Base-by-base conservation (phyloP, 2,329 filamentous ascomycete species). In the Xylaria multiplex region DNA sequence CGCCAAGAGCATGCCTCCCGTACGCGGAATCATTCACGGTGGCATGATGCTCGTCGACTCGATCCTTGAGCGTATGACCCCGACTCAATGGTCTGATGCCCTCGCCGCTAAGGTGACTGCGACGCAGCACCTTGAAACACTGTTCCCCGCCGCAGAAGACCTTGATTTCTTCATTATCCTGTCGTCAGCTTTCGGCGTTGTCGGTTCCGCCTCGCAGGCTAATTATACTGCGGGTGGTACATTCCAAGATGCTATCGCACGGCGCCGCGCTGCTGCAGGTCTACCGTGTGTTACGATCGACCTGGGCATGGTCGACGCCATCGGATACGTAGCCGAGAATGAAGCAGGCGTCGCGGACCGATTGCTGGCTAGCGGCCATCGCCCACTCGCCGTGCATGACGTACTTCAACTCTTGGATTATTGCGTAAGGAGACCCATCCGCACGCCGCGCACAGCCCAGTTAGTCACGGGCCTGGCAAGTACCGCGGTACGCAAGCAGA, bases 161-260 rank as follows among this genome's bases (percentile, higher is more conserved):
- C 57, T 60, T 8, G 52, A 56, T 35, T 56, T 62, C 43, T 62
- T 57, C 22, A 16, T 62, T n/a, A 62, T 62, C 2, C 42, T 62
- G 6, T 56, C 50, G 4, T 62, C 60, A 2, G 1, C 49, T 8
- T 24, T 24, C 1, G 52, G 50, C 2, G 14, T 50, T 13, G 2
- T 42, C 1, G 60, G 60, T 8, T n/a, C 27, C 19, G 14, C 11
- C 14, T 16, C 3, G 1, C 60, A 56, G 24, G 40, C 40, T 13
- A 62, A 62, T 32, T 62, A 62, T 11, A 27, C 60, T 2, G 60
- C 50, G 2, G 59, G 48, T 1, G 9, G 49, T 6, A 9, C 59
- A 0, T 61, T 54, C 27, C 9, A 54, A 49, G 59, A 61, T 27
- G 49, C 48, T 2, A 11, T 61, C 8, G 59, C 59, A 7, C 42